These are phyloP conservation scores for Irpex lacteus DNA, from an alignment of 1,284 basidiomycete species.

Conservation along the genomic window DNA sequence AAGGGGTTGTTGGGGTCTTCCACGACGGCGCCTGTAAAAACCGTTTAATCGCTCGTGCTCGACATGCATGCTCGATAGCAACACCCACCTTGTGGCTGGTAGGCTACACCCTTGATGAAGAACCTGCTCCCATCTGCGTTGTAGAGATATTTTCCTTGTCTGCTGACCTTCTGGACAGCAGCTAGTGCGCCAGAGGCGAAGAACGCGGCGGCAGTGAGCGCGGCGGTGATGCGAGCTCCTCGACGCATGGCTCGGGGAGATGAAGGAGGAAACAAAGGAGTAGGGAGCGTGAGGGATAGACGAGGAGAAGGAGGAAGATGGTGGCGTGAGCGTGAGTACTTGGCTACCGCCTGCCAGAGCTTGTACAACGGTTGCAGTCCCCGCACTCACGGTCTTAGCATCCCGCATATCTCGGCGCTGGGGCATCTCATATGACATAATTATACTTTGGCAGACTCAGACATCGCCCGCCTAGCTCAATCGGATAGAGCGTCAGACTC, in stretches of 20 bases:
- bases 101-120: conserved; percentile 90
- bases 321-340: neutral
- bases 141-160: conserved; percentile 80
- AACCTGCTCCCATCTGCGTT: conserved; percentile 70
- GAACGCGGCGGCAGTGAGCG: conserved; percentile 24
- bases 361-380: neutral
- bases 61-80: conserved; percentile 6
- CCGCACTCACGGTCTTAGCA: too few relatives aligned
- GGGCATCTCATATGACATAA: too few relatives aligned
- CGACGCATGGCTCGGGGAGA: conserved; percentile 23
- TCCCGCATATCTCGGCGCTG: too few relatives aligned
- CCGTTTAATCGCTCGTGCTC: neutral
- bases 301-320: neutral
- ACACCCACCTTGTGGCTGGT: conserved; percentile 77
- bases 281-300: neutral
- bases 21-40: conserved; percentile 24
- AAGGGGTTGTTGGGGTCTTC: conserved; percentile 64
- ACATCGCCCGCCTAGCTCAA: conserved; percentile 75
- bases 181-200: conserved; percentile 37
- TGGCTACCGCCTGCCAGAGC: neutral
- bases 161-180: conserved; percentile 59
- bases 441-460: too few relatives aligned
- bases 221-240: conserved; percentile 20
- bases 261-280: conserved; percentile 7
- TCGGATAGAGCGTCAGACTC: conserved; percentile 87